A percentile compares a stretch with the other conserved stretches of the same genome.
Evolutionary conservation across 148 eudicot genomes (phyloP).

Genomic region (Oxyria digyna): DNA sequence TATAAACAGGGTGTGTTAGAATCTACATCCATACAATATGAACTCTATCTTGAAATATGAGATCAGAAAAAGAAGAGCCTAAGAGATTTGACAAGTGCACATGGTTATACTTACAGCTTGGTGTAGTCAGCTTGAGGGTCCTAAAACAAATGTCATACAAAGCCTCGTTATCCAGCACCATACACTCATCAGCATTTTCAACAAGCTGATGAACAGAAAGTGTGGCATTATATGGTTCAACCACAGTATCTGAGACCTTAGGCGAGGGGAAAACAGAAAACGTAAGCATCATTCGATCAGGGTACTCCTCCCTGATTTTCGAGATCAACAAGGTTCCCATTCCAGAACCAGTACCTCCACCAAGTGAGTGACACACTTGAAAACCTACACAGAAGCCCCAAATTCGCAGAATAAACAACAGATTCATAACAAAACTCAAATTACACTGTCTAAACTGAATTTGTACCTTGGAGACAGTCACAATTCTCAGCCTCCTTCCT

Average conservation of each 20-base stretch:
- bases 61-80: neutral
- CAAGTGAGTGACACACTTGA: slow-evolving; percentile 34
- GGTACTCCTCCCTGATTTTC: slow-evolving; percentile 34
- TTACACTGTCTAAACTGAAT: neutral
- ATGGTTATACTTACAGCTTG: slow-evolving; percentile 23
- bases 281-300: slow-evolving; percentile 33
- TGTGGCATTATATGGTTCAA: slow-evolving; percentile 33
- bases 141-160: no score
- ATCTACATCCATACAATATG: neutral
- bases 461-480: slow-evolving; percentile 30
- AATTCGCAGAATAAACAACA: neutral
- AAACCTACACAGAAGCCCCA: slow-evolving; percentile 16
- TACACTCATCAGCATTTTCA: slow-evolving; percentile 37
- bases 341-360: slow-evolving; percentile 34
- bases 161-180: slow-evolving; percentile 38
- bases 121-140: slow-evolving; percentile 33
- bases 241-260: slow-evolving; percentile 33
- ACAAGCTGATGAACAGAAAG: slow-evolving; percentile 34
- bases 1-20: neutral
- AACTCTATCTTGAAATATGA: neutral
- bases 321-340: slow-evolving; percentile 34
- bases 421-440: no score
- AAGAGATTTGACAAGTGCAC: neutral
- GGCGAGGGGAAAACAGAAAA: slow-evolving; percentile 33
- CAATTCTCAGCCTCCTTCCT: slow-evolving; percentile 33